Evolutionary conservation across 306 rosid genomes (phyloP), one percentile per base, ranked within the genome.

Genomic region (Acacia melanoxylon): DNA sequence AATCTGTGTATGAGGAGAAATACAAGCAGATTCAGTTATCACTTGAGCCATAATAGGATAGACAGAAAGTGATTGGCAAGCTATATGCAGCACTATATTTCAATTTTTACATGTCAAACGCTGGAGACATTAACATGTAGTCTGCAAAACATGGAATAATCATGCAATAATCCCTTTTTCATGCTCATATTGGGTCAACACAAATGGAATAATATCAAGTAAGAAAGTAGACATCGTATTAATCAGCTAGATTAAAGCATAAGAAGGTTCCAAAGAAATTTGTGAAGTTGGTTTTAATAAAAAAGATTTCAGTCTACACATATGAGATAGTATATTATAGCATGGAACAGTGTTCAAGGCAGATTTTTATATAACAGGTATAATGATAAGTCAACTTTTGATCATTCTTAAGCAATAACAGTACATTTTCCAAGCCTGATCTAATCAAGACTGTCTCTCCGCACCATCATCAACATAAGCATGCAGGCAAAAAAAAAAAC

Each of bases 1-100:
- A 95, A 85, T 83, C 99, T 95, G 89, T 80, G 89, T 80, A 82
- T 25, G 7, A 68, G 54, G 71, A 68, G 17, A 69, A 56, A 46
- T 44, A 24, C 69, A 74, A 58, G 78, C 46, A 41, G 72, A 74
- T 68, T 63, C 13, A 5, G 13, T 5, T 74, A 59, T 41, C 77
- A 49, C 24, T 68, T 58, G 10, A 73, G 65, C 77, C 41, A 35
- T 25, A 27, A 52, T 35, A 20, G 76, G 33, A 67, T 12, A 51
- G 46, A 56, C 29, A 76, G 24, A 73, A 85, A 66, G 75, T 17
- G 68, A 68, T 0, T 16, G 51, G 74, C 25, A 74, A 31, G 52
- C 48, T 78, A n/a, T 49, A 82, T 19, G 31, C 19, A 58, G 7
- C 74, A 67, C 22, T 16, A 19, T 62, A 44, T 83, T 72, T 24